Base-by-base conservation (phyloP, 768 basidiomycete species). In the Lactarius hengduanensis region DNA sequence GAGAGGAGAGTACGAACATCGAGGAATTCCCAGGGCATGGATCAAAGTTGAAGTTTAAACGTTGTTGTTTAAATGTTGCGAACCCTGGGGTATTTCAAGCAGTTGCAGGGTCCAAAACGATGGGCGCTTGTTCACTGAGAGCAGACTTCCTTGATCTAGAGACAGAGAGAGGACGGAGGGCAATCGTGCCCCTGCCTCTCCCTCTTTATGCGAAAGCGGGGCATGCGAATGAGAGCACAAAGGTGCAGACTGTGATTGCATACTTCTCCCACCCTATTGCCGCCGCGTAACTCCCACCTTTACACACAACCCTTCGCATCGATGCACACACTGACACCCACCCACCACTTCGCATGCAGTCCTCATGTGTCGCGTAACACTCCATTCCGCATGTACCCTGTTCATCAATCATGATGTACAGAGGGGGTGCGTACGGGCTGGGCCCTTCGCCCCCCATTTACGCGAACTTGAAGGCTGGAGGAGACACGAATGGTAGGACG, bases 11-110 rank as follows among this genome's bases (percentile, higher is more conserved):
- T 36, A 71, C 71, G 61, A 38, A 71, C 71, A 50, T 69, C 64
- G 20, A 71, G 57, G 5, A 71, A 58, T 38, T 70, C 6, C 55
- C 70, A 63, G 30, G 57, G 30, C 70, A 71, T 69, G 2, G 59
- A 7, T 67, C 11, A 22, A 4, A 22, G 11, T n/a, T 15, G 11
- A 15, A 50, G 22, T 16, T 41, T 18, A 16, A 41, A 41, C 40
- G 40, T 41, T 41, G 40, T 41, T 41, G 36, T 38, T 11, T 34
- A 13, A 15, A 53, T 7, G 22, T 53, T 53, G 50, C 50, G 26
- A 53, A 41, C 4, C 50, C 26, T 6, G 13, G 26, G 47, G 50
- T 53, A 28, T 11, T 53, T 53, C 26, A 28, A 53, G 13, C 50
- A 2, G 50, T 5, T 26, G 22, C 22, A 26, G 15, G 50, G 13